phyloP scores from a whole-genome alignment of 257 asterid genomes.

The Nyctanthes arbortristis region DNA sequence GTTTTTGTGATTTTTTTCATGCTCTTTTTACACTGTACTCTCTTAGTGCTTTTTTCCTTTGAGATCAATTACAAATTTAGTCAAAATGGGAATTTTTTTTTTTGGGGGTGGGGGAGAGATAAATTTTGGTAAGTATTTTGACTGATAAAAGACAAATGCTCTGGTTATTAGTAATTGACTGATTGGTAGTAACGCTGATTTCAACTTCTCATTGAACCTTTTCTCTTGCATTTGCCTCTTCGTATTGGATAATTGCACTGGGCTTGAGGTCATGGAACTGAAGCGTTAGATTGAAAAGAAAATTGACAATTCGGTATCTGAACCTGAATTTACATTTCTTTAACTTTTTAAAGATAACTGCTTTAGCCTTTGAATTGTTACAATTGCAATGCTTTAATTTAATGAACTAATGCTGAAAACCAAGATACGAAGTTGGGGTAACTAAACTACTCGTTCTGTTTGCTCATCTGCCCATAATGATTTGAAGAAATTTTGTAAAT shows the following conservation, averaged over 20 bases:
- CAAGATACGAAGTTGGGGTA: neutral
- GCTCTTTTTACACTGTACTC: neutral
- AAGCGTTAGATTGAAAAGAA: neutral
- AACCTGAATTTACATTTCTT: neutral
- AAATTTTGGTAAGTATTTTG: neutral
- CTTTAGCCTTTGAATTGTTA: neutral
- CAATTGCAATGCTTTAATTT: neutral
- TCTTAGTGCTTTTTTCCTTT: neutral
- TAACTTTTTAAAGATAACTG: neutral
- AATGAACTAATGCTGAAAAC: neutral
- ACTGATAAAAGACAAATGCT: neutral
- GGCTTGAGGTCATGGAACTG: neutral
- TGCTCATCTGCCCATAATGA: neutral
- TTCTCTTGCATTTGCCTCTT: neutral
- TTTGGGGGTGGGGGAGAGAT: no score
- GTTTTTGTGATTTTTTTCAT: no score
- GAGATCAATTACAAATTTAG: no score
- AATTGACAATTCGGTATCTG: neutral
- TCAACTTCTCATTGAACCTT: neutral
- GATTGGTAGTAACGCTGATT: neutral
- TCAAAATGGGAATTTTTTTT: neutral
- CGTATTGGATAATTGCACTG: neutral
- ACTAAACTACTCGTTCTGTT: neutral
- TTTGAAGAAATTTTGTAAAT: neutral
- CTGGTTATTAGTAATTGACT: neutral